Evolutionary conservation across 2,329 filamentous ascomycete species (phyloP).

Genomic region (Albifimbria verrucaria): DNA sequence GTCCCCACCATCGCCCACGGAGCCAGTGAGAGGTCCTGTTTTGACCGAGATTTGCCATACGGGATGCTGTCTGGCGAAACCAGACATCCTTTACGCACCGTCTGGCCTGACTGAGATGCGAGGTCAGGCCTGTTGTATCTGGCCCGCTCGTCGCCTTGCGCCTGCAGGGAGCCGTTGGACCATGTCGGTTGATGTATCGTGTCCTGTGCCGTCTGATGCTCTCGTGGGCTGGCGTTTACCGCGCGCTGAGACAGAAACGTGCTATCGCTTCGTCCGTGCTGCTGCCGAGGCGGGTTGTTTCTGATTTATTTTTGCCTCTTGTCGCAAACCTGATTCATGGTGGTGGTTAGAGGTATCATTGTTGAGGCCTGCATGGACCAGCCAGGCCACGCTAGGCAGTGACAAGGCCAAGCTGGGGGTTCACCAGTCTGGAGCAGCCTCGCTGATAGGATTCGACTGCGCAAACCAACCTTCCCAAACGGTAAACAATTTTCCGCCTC

Average conservation of each 20-base stretch:
- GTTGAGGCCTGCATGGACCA: too few species aligned
- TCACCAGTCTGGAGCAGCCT: too few species aligned
- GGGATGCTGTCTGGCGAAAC: not conserved
- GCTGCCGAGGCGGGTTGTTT: too few species aligned
- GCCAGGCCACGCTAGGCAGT: too few species aligned
- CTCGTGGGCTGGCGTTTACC: not conserved
- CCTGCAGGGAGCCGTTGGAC: not conserved
- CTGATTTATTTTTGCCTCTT: too few species aligned
- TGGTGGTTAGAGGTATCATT: too few species aligned
- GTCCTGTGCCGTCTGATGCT: not conserved
- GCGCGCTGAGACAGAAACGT: not conserved
- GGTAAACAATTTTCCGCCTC: too few species aligned
- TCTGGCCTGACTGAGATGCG: not conserved
- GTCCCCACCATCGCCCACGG: not conserved
- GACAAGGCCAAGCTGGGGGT: too few species aligned
- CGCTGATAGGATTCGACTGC: too few species aligned
- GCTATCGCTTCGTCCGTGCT: not conserved
- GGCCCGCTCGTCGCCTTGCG: not conserved
- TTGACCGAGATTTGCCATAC: not conserved
- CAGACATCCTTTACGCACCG: not conserved
- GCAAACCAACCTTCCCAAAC: too few species aligned
- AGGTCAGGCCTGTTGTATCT: not conserved
- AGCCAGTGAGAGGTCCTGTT: not conserved
- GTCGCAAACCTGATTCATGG: too few species aligned
- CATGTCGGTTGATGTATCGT: not conserved